Conservation (phyloP, 257 asterid genomes). For the Anisodus tanguticus region DNA sequence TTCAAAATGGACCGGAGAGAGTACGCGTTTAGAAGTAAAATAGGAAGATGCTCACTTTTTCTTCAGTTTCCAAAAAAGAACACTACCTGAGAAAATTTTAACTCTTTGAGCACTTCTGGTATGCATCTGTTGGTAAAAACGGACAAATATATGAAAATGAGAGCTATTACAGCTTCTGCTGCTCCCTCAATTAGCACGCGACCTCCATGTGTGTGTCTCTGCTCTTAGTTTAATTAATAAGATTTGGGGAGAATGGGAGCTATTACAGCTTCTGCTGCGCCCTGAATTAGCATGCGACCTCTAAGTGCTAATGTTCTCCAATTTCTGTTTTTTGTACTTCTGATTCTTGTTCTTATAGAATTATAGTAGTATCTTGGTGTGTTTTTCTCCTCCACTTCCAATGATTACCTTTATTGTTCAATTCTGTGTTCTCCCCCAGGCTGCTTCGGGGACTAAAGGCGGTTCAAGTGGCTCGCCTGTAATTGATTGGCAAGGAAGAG, state of each 20-base stretch:
- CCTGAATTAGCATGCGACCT: too few relatives aligned
- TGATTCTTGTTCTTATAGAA: slow-evolving; percentile 1
- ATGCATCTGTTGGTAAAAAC: neutral
- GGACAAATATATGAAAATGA: neutral
- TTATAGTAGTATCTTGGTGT: neutral
- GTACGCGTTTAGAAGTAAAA: neutral
- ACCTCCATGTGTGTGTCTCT: neutral
- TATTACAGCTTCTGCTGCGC: too few relatives aligned
- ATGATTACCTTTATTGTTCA: slow-evolving; percentile 7
- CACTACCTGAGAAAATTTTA: neutral
- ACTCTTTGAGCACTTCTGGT: slow-evolving; percentile 13
- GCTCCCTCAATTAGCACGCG: neutral
- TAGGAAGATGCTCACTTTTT: slow-evolving; percentile 10
- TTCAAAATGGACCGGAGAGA: neutral
- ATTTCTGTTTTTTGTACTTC: neutral
- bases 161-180: slow-evolving; percentile 21
- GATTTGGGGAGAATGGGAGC: neutral
- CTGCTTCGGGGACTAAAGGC: slow-evolving; percentile 99
- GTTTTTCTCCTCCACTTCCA: slow-evolving; percentile 17
- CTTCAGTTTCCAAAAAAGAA: neutral
- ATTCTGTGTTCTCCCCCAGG: slow-evolving; percentile 52
- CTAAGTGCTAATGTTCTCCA: neutral
- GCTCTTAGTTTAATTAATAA: slow-evolving; percentile 9
- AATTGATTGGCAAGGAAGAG: slow-evolving; percentile 99
- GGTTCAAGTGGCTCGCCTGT: slow-evolving; percentile 99